Evolutionary conservation across 306 rosid species (phyloP).

Genomic region (Pachyrhizus erosus): DNA sequence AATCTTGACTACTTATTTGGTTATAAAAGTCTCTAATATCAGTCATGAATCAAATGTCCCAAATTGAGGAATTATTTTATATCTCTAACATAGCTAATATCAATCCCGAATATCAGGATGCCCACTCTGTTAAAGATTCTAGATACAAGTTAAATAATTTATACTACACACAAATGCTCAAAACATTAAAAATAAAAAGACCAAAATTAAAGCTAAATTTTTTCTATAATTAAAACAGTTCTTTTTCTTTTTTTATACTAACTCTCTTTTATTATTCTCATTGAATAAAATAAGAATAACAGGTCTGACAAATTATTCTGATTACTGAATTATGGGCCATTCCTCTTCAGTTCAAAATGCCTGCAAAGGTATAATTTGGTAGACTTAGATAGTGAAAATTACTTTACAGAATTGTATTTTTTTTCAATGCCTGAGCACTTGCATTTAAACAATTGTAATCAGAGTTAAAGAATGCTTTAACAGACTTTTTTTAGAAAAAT

Average conservation of each 20-base stretch:
- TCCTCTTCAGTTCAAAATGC: constrained; percentile 7
- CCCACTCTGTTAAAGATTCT: too few relatives aligned
- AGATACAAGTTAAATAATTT: too few relatives aligned
- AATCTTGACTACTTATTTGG: too few relatives aligned
- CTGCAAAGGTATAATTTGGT: neutral
- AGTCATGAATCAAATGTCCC: too few relatives aligned
- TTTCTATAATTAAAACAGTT: neutral
- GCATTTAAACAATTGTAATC: constrained; percentile 4
- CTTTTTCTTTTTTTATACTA: neutral
- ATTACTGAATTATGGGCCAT: neutral
- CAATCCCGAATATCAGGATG: too few relatives aligned
- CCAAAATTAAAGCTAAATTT: too few relatives aligned
- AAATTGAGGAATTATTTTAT: too few relatives aligned
- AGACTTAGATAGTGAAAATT: too few relatives aligned
- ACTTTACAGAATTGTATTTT: neutral
- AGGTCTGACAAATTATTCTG: neutral
- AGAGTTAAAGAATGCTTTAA: constrained; percentile 20
- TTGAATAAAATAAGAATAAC: neutral
- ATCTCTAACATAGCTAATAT: too few relatives aligned
- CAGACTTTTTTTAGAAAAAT: neutral
- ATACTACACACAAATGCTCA: too few relatives aligned
- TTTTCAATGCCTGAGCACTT: constrained; percentile 25
- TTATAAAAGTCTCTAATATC: too few relatives aligned
- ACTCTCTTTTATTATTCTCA: neutral
- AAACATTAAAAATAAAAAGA: too few relatives aligned